Conservation (phyloP, 768 basidiomycete genomes). For the Lactifluus subvellereus region DNA sequence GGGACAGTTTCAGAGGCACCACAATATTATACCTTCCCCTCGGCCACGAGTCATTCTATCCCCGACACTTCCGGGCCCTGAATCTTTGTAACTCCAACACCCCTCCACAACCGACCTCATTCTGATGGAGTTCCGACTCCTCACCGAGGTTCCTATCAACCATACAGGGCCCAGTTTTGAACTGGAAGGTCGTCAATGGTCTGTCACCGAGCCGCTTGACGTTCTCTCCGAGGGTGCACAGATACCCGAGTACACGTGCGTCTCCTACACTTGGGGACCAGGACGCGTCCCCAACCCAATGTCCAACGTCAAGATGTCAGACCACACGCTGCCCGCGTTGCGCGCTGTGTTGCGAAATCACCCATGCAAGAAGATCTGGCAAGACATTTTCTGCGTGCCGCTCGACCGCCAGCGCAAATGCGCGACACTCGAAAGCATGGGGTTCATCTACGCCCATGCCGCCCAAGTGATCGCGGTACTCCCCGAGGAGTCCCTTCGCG, state of each 20-base stretch:
- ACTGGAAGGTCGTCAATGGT: constrained; percentile 18
- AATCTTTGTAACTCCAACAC: not conserved
- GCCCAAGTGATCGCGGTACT: constrained; percentile 21
- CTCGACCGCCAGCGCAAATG: constrained; percentile 16
- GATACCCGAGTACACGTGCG: constrained; percentile 20
- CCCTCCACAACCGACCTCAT: not conserved
- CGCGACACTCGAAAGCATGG: constrained; percentile 24
- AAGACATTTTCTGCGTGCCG: constrained; percentile 24
- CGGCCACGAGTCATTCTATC: not conserved
- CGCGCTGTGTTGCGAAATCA: constrained; percentile 15
- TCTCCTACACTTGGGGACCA: constrained; percentile 27
- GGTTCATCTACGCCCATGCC: constrained; percentile 21
- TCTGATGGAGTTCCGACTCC: constrained; percentile 25
- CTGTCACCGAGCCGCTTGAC: constrained; percentile 20
- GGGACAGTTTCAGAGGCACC: too few species aligned
- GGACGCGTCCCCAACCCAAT: constrained; percentile 17
- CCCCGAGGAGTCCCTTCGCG: constrained; percentile 15
- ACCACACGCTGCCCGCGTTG: constrained; percentile 21
- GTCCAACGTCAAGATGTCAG: constrained; percentile 21
- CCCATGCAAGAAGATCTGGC: constrained; percentile 15
- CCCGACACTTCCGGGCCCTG: not conserved
- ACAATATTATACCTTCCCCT: too few species aligned
- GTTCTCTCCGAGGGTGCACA: not conserved
- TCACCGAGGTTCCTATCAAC: constrained; percentile 5
- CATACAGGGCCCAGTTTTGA: not conserved